These are phyloP conservation scores for Odontarrhena argentea DNA, from an alignment of 345 rosid species.

Conservation along the genomic window DNA sequence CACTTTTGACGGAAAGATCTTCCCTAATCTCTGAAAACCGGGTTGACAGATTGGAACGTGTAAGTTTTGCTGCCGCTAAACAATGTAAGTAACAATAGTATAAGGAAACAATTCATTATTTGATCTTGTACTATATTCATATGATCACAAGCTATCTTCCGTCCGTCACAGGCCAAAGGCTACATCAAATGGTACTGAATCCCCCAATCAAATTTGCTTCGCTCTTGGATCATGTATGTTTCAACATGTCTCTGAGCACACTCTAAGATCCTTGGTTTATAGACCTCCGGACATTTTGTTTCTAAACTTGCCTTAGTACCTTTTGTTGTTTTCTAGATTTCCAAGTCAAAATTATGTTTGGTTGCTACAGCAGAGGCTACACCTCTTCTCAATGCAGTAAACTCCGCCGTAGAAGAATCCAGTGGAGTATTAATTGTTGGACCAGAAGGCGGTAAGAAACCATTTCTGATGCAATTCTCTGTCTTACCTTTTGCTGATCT, in stretches of 20 bases:
- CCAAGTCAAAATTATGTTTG: conserved; percentile 67
- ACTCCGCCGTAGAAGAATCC: conserved; percentile 50
- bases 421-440: conserved; percentile 71
- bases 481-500: background rate
- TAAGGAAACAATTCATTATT: background rate
- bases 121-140: conserved; percentile 3
- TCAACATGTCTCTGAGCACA: conserved; percentile 11
- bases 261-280: background rate
- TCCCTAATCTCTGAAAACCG: conserved; percentile 73
- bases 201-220: conserved; percentile 61
- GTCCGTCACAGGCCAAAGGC: conserved; percentile 64
- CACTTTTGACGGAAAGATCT: conserved; percentile 76
- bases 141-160: conserved; percentile 15
- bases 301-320: background rate
- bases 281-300: conserved; percentile 8
- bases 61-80: conserved; percentile 81
- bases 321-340: conserved; percentile 47
- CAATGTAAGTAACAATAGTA: conserved; percentile 56
- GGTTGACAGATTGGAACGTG: conserved; percentile 70
- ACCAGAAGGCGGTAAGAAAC: conserved; percentile 83
- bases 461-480: background rate
- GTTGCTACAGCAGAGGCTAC: conserved; percentile 80
- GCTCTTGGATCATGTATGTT: conserved; percentile 63
- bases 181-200: conserved; percentile 75
- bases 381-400: conserved; percentile 60